Conservation (phyloP, 2,329 filamentous ascomycete species). For the Conoideocrella luteorostrata region DNA sequence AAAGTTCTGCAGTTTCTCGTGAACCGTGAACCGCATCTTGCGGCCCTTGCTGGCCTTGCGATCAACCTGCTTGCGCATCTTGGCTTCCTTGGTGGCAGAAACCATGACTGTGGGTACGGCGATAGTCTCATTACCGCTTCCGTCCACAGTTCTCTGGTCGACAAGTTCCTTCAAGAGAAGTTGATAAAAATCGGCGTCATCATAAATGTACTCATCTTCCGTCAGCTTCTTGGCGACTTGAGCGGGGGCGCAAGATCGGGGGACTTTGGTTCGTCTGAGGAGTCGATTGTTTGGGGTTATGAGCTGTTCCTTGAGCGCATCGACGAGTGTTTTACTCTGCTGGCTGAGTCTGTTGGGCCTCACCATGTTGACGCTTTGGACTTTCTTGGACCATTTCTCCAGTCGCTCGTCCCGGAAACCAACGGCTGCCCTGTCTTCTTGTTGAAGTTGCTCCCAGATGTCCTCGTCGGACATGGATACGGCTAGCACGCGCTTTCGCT, state of each 20-base stretch:
- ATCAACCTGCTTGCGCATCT: slow-evolving; percentile 78
- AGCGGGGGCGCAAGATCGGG: slow-evolving; percentile 69
- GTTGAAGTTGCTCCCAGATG: slow-evolving; percentile 67
- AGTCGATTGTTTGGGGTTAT: slow-evolving; percentile 56
- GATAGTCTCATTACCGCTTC: slow-evolving; percentile 40
- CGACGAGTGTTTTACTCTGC: slow-evolving; percentile 45
- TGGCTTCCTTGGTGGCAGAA: slow-evolving; percentile 67
- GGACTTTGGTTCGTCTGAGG: slow-evolving; percentile 60
- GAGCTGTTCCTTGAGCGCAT: slow-evolving; percentile 63
- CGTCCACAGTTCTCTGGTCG: slow-evolving; percentile 74
- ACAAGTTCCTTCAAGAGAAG: slow-evolving; percentile 87
- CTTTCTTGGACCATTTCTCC: slow-evolving; percentile 84
- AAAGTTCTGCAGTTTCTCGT: slow-evolving; percentile 97
- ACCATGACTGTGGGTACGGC: slow-evolving; percentile 52
- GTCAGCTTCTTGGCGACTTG: slow-evolving; percentile 54
- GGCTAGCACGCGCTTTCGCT: slow-evolving; percentile 53
- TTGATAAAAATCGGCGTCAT: slow-evolving; percentile 94
- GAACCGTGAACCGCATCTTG: slow-evolving; percentile 89
- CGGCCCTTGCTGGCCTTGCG: slow-evolving; percentile 92
- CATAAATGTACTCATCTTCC: slow-evolving; percentile 65
- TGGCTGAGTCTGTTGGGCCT: slow-evolving; percentile 20
- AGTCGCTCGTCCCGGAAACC: slow-evolving; percentile 64
- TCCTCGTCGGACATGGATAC: slow-evolving; percentile 52
- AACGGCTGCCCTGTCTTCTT: slow-evolving; percentile 53
- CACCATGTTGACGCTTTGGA: slow-evolving; percentile 39